These are phyloP conservation scores for Fraxinus sp. DNA, from an alignment of 305 asterid species.

Conservation along the genomic window DNA sequence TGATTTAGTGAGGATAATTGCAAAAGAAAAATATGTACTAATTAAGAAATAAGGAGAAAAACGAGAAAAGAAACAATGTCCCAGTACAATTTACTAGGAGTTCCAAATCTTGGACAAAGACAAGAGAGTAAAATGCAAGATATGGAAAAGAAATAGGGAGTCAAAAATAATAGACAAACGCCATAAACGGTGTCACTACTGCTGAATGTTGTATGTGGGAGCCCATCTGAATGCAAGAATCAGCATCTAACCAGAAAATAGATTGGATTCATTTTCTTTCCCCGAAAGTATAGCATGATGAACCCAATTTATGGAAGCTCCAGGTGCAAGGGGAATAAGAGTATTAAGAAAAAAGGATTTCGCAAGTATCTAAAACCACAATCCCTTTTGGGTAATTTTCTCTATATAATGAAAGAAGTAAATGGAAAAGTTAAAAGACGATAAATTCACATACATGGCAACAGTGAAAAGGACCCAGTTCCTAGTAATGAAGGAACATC, in stretches of 20 bases:
- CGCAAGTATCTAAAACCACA: background rate
- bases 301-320: background rate
- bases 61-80: background rate
- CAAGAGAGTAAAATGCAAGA: background rate
- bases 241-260: background rate
- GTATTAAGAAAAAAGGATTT: background rate
- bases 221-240: background rate
- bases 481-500: constrained; percentile 98
- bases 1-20: background rate
- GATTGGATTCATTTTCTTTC: background rate
- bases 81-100: background rate
- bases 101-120: background rate
- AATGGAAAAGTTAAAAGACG: constrained; percentile 20
- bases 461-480: constrained; percentile 80
- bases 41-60: background rate
- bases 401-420: background rate
- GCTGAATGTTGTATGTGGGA: background rate
- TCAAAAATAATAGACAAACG: background rate
- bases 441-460: constrained; percentile 52
- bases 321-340: background rate
- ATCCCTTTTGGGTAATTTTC: background rate
- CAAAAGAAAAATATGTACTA: background rate
- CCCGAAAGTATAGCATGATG: background rate
- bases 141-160: background rate
- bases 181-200: background rate